Percentiles rank a stretch among this genome's conserved stretches.
phyloP scores from a whole-genome alignment of 768 basidiomycete species.

The Xerocomellus intermedius region DNA sequence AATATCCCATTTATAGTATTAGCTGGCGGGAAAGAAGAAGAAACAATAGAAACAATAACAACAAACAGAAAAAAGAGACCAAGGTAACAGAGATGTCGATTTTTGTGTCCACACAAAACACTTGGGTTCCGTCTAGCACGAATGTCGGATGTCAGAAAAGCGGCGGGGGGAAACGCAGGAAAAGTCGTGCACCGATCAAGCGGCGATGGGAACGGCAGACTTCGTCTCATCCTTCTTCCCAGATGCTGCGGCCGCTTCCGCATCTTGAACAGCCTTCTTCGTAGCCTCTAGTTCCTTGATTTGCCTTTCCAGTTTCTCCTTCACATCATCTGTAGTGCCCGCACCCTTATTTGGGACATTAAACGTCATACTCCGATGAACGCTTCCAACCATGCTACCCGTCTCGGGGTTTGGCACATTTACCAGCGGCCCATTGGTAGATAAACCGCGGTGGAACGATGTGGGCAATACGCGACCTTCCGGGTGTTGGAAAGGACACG shows the following conservation, averaged over 20 bases:
- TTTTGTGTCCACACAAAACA: conserved; percentile 18
- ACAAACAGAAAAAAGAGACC: conserved; percentile 13
- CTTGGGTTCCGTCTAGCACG: conserved; percentile 13
- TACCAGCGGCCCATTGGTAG: conserved; percentile 57
- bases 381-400: conserved; percentile 67
- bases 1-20: conserved; percentile 13
- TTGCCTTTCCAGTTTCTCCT: conserved; percentile 48
- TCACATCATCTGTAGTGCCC: conserved; percentile 34
- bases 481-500: conserved; percentile 91
- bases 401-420: conserved; percentile 61
- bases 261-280: conserved; percentile 65
- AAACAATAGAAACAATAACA: conserved; percentile 18
- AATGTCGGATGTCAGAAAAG: background rate
- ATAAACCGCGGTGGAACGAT: conserved; percentile 77
- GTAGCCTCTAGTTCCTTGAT: conserved; percentile 69
- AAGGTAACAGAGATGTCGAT: conserved; percentile 12
- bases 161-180: background rate
- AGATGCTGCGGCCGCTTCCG: conserved; percentile 55
- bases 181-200: conserved; percentile 14
- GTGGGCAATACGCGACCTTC: conserved; percentile 78
- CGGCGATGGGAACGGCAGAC: conserved; percentile 43
- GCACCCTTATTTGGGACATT: conserved; percentile 40
- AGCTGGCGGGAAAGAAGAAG: conserved; percentile 3
- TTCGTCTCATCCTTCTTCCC: conserved; percentile 59
- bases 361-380: conserved; percentile 69